phyloP scores from a whole-genome alignment of 345 rosid genomes.

The Syzygium grande region DNA sequence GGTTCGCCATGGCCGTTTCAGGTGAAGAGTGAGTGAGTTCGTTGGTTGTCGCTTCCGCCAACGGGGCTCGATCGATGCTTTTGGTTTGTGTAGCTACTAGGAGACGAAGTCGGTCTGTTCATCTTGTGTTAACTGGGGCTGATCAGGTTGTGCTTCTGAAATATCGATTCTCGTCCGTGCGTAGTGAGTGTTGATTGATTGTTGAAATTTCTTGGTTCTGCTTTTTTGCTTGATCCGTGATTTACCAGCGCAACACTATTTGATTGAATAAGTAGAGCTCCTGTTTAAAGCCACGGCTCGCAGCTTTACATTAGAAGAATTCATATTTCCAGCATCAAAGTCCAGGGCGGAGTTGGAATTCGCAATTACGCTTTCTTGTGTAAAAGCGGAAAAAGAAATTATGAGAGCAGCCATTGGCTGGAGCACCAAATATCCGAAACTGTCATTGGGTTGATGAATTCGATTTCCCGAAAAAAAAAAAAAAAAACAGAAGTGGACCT shows the following conservation, averaged over 20 bases:
- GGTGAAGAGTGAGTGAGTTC: slow-evolving; percentile 18
- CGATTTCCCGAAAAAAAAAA: neutral
- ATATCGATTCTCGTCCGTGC: neutral
- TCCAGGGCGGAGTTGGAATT: neutral
- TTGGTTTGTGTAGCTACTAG: neutral
- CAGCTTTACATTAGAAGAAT: neutral
- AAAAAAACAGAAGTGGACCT: neutral
- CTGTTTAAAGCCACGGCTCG: neutral
- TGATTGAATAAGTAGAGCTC: neutral
- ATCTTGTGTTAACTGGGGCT: neutral
- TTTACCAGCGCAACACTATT: neutral
- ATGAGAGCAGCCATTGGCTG: neutral
- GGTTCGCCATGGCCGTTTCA: slow-evolving; percentile 81
- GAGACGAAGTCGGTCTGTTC: neutral
- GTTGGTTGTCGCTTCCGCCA: neutral
- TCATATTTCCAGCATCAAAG: neutral
- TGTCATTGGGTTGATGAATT: neutral
- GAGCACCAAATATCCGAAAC: neutral
- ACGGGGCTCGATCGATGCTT: neutral
- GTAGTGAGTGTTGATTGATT: neutral
- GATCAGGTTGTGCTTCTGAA: neutral
- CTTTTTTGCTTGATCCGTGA: neutral
- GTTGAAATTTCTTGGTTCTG: neutral
- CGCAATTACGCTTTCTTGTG: neutral
- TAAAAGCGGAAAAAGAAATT: neutral